Base-by-base conservation (phyloP, 2,329 filamentous ascomycete genomes). In the Arthrocladium fulminans region DNA sequence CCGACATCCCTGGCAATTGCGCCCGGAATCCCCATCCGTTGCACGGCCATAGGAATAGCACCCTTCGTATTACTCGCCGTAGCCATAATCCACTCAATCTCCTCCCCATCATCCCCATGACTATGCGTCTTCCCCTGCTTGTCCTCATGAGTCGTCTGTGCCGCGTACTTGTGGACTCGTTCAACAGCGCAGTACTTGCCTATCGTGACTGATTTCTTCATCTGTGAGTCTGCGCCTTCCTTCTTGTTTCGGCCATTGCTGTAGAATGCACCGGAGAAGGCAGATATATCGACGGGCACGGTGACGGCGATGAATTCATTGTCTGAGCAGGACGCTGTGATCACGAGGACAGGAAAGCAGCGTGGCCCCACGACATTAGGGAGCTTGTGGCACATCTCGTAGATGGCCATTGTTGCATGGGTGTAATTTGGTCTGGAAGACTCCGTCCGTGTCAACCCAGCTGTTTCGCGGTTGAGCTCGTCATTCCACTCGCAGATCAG, bases 51-150 rank as follows among this genome's bases (percentile, higher is more conserved):
- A 0, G 86, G 86, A 48, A 89, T 59, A 23, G 74, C 64, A 0
- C 86, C 86, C 47, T 73, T 73, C 0, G 85, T 85, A 62, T 89
- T 77, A 51, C 80, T 84, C 9, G 81, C 76, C 8, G 85, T 89
- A 7, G 79, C 83, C 83, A 90, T 89, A 50, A 83, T 70, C 86
- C 86, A 92, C 63, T 84, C 80, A 40, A 86, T 72, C 3, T 65
- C 61, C 19, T 51, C 54, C 32, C 32, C 32, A 8, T 3, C 76
- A 56, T 47, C 20, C 19, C 20, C 13, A 9, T 9, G 20, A 13
- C 23, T 17, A 22, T 40, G 42, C 19, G 22, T 17, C n/a, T 22
- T 24, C 22, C 23, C 12, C 49, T 52, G 20, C 41, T 48, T 24
- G 19, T 35, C 19, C 19, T n/a, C 15, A 20, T 37, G 42, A 7